These are phyloP conservation scores for Linum trigynum DNA, from an alignment of 345 rosid genomes.

Conservation along the genomic window DNA sequence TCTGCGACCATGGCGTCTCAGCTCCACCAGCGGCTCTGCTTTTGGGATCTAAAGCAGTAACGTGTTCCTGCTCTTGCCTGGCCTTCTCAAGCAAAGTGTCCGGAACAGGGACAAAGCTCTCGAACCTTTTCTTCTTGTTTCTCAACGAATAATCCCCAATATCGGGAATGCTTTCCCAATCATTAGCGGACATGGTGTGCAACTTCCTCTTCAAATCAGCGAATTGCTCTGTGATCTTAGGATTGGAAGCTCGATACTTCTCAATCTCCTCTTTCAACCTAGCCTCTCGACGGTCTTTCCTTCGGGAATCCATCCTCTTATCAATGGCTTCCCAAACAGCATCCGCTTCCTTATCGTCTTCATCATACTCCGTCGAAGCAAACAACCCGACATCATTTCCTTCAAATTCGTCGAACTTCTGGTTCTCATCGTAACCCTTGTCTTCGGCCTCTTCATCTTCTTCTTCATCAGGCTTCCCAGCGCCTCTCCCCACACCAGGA, in stretches of 20 bases:
- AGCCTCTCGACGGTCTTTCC: conserved; percentile 81
- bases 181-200: conserved; percentile 52
- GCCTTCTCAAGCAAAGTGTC: conserved; percentile 93
- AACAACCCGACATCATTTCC: conserved; percentile 95
- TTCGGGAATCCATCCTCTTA: conserved; percentile 78
- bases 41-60: conserved; percentile 85
- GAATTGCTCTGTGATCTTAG: conserved; percentile 86
- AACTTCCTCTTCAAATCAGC: conserved; percentile 86
- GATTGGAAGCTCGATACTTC: conserved; percentile 82
- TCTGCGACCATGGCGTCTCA: conserved; percentile 84
- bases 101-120: conserved; percentile 85
- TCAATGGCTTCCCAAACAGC: conserved; percentile 90
- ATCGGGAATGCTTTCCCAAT: conserved; percentile 90
- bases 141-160: conserved; percentile 79
- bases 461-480: conserved; percentile 64
- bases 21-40: conserved; percentile 68
- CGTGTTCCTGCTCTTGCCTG: conserved; percentile 86
- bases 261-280: conserved; percentile 81
- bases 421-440: conserved; percentile 86
- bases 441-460: conserved; percentile 86
- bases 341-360: conserved; percentile 92
- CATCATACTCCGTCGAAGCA: conserved; percentile 81
- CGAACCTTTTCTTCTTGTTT: conserved; percentile 86
- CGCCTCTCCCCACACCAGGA: conserved; percentile 52
- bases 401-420: conserved; percentile 93